Conservation (phyloP, 2,329 filamentous ascomycete genomes). For the Sporothrix sp. region DNA sequence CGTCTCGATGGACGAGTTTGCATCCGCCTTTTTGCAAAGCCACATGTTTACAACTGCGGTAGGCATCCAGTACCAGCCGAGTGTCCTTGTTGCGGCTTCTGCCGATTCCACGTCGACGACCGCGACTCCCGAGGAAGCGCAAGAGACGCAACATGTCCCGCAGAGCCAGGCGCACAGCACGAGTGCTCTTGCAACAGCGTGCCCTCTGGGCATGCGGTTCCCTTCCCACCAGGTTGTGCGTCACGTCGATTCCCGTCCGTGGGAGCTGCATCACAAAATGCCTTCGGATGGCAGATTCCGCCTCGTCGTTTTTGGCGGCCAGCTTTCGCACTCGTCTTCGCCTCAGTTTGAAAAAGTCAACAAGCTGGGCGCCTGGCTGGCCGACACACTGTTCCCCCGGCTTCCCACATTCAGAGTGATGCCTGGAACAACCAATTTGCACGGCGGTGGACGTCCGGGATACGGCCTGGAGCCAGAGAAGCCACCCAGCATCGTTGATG, state of each 20-base stretch:
- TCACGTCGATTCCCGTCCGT: slow-evolving; percentile 45
- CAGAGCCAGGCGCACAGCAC: slow-evolving; percentile 22
- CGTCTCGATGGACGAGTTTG: slow-evolving; percentile 47
- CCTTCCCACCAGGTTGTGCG: slow-evolving; percentile 49
- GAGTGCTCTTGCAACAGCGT: slow-evolving; percentile 34
- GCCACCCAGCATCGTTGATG: slow-evolving; percentile 34
- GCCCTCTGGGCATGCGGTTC: slow-evolving; percentile 47
- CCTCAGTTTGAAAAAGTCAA: slow-evolving; percentile 24
- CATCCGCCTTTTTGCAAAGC: slow-evolving; percentile 5
- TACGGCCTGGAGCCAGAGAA: neutral
- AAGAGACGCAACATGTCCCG: neutral
- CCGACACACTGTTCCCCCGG: slow-evolving; percentile 27
- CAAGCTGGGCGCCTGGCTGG: slow-evolving; percentile 37
- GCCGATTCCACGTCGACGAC: neutral
- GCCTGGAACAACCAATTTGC: slow-evolving; percentile 16
- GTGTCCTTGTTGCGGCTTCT: slow-evolving; percentile 3
- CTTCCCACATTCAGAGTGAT: slow-evolving; percentile 28
- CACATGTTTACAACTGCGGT: slow-evolving; percentile 14
- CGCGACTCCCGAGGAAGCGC: neutral
- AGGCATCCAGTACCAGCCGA: slow-evolving; percentile 9
- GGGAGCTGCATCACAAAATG: slow-evolving; percentile 49
- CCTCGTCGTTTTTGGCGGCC: slow-evolving; percentile 52
- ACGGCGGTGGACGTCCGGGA: slow-evolving; percentile 12
- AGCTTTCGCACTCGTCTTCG: slow-evolving; percentile 34
- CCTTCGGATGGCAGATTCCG: slow-evolving; percentile 49